Evolutionary conservation across 257 asterid genomes (phyloP), one percentile per base, ranked within the genome.

Genomic region (Leptodermis oblonga): DNA sequence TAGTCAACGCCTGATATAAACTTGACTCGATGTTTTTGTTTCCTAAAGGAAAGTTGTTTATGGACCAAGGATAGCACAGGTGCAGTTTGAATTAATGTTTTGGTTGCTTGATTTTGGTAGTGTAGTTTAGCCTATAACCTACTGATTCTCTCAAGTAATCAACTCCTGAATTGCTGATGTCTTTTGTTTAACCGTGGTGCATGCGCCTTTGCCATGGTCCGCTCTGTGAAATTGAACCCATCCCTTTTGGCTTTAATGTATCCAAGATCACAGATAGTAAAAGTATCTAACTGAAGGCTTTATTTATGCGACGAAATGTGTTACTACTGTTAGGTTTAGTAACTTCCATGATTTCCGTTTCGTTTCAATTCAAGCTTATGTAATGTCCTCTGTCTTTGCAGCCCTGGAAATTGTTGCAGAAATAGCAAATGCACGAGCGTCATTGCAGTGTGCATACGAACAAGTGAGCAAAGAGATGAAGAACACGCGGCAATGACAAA

Each of bases 351-450:
- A 65, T 31, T 30, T 30, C 31, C 59, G 45, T 73, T 42, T 56
- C 26, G 59, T 45, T 28, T 0, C 36, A 62, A 15, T 23, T 55
- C 22, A 36, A 56, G n/a, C 45, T 23, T 62, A 49, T 31, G 45
- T 69, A 37, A 71, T 31, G n/a, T n/a, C n/a, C 36, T 65, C 72
- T 68, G 7, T 64, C 33, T 71, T 46, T 73, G 81, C 83, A 92
- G 98, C 94, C 74, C 75, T 90, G 72, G 95, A 93, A 77, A 80
- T 75, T 71, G 80, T 93, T 71, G 83, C 87, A 17, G 95, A 93
- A 62, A 77, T 87, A 77, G 82, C 96, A 63, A 90, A 90, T 63
- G 67, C 64, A 13, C 82, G 91, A 67, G 86, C 95, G 4, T 87
- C 96, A 23, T 63, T 87, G 73, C 79, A 86, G 51, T 33, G 70